Evolutionary conservation across 208 protist genomes (phyloP), one percentile per base, ranked within the genome.

Genomic region (Phytomonas sp.): DNA sequence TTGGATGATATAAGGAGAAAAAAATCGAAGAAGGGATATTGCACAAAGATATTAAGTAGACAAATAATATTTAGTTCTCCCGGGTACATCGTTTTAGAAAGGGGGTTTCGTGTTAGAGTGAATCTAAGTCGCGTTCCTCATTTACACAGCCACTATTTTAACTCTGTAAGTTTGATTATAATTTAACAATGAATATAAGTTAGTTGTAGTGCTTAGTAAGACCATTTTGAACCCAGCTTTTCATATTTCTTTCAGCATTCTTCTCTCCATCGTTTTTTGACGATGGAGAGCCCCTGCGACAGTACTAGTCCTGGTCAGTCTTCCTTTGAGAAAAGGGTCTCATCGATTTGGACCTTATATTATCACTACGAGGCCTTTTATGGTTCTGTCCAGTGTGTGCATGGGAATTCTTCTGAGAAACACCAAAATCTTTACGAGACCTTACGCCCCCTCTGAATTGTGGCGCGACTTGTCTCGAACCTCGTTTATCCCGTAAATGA

Each of bases 1-100:
- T 42, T 64, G 1, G 60, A 64, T 64, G 14, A 12, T 64, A 12
- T 64, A 42, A 64, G 12, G 14, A 12, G 12, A 63, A 62, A 68
- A 16, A 64, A 64, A 6, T 29, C 31, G 26, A 66, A 12, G 12
- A 49, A 49, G 12, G 40, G 19, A 16, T 49, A 10, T 19, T 49
- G 40, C 14, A 49, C 40, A 49, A 19, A 49, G 40, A 49, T 49
- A 49, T 49, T 49, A 49, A 49, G 12, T 12, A 16, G 40, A 16
- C 12, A 49, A 49, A 23, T 49, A 49, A 49, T 49, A 19, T 49
- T 49, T 49, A 49, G 40, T 49, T 49, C 40, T 49, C 40, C 19
- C 19, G 40, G 12, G 40, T 23, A 49, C 12, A 49, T 49, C 40
- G 3, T 49, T 49, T 49, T 49, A 37, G 2, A 49, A 49, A 49